Evolutionary conservation across 2,329 filamentous ascomycete genomes (phyloP), one percentile per base, ranked within the genome.

Genomic region (Plenodomus tracheiphilus): DNA sequence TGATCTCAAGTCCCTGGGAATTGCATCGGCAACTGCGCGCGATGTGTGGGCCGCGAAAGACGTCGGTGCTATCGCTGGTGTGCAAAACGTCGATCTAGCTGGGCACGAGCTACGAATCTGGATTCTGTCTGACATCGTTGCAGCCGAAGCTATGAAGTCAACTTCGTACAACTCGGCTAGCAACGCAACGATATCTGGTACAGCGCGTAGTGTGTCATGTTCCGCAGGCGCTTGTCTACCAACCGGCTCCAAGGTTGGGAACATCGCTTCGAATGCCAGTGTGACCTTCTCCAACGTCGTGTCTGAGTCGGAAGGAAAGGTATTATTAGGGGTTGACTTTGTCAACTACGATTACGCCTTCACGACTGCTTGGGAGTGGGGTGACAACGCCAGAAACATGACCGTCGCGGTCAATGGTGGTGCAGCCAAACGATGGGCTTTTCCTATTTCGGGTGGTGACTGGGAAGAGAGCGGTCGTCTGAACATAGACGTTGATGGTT

Each of bases 311-410:
- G 39, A 62, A n/a, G 59, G 66, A 0, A 69, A 59, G 16, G 71
- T 68, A 37, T 50, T 72, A 5, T 39, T 74, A 1, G 64, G 65
- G 1, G 64, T 76, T 17, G 74, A 76, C 43, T 75, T 73, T 39
- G 51, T 75, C 41, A 71, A 75, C 41, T 74, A 74, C 53, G 73
- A 75, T 39, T 66, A 66, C 32, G 64, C 64, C 2, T 68, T 75
- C 17, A 65, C 64, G 0, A 74, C 71, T 25, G 61, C 69, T 0
- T 69, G 65, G 60, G 58, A 53, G 8, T 61, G 52, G 41, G 68
- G 69, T 4, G 57, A 62, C 13, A 75, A 76, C 37, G 64, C 65
- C 9, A 58, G 73, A 16, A 70, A 70, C 20, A 64, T 74, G 47
- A 71, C 65, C 2, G 58, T 76, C 28, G 58, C 61, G 21, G 69